These are phyloP conservation scores for Teratosphaeria epicoccoides DNA, from an alignment of 2,329 filamentous ascomycete genomes.

Conservation along the genomic window DNA sequence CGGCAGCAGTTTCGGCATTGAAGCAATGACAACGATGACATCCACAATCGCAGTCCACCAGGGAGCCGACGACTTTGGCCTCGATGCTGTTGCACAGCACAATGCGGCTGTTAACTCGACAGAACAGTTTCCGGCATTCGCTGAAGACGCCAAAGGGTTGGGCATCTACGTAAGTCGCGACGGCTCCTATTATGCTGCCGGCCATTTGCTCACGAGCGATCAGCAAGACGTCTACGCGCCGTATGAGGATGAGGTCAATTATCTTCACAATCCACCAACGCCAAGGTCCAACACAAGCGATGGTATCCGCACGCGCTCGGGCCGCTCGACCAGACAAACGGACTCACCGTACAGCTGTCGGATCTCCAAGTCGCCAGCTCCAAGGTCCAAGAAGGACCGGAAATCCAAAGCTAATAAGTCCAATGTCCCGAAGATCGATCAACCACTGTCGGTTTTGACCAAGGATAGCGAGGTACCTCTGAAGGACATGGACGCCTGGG, in stretches of 20 bases:
- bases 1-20: conserved; percentile 1
- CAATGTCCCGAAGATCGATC: conserved; percentile 46
- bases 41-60: conserved; percentile 16
- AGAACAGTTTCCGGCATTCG: conserved; percentile 23
- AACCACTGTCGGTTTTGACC: conserved; percentile 62
- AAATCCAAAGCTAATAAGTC: conserved; percentile 34
- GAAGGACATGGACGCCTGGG: conserved; percentile 70
- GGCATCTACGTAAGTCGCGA: conserved; percentile 22
- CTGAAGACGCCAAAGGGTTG: conserved; percentile 24
- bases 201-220: conserved; percentile 10
- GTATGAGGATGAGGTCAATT: conserved; percentile 17
- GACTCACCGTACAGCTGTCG: conserved; percentile 28
- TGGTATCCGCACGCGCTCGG: conserved; percentile 29
- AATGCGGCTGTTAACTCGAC: conserved; percentile 27
- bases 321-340: conserved; percentile 22
- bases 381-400: conserved; percentile 34
- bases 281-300: conserved; percentile 35
- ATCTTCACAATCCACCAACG: conserved; percentile 31
- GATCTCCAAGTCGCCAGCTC: conserved; percentile 23
- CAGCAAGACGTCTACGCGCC: conserved; percentile 18
- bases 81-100: conserved; percentile 34
- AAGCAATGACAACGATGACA: conserved; percentile 15
- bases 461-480: conserved; percentile 53
- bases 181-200: not conserved
- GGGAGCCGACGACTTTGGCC: conserved; percentile 23